These are phyloP conservation scores for Yamadazyma pseudoaaseri DNA, from an alignment of 1,139 yeast genomes.

Conservation along the genomic window DNA sequence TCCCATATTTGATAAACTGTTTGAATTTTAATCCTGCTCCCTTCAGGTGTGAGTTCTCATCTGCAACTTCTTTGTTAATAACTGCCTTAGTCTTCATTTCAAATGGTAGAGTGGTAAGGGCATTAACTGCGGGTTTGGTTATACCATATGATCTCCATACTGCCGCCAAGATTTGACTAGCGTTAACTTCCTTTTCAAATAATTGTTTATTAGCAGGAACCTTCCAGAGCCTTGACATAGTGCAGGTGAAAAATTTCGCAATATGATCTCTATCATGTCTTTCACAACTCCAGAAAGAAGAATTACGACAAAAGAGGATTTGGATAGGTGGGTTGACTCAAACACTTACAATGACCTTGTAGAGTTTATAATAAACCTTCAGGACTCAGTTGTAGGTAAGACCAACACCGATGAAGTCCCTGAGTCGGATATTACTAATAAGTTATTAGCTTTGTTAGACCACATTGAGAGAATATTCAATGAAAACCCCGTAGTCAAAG, in stretches of 20 bases:
- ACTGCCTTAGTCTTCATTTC: slow-evolving; percentile 28
- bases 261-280: neutral
- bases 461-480: slow-evolving; percentile 45
- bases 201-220: slow-evolving; percentile 2
- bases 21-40: slow-evolving; percentile 26
- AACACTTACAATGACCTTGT: slow-evolving; percentile 50
- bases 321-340: slow-evolving; percentile 61
- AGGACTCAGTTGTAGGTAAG: slow-evolving; percentile 67
- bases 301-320: slow-evolving; percentile 58
- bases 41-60: slow-evolving; percentile 18
- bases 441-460: slow-evolving; percentile 42
- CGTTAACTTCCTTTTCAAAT: neutral
- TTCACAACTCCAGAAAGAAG: slow-evolving; percentile 46
- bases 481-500: slow-evolving; percentile 65
- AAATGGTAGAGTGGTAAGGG: slow-evolving; percentile 41
- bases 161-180: slow-evolving; percentile 2
- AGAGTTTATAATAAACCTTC: slow-evolving; percentile 56
- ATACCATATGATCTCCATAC: slow-evolving; percentile 2
- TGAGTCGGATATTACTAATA: slow-evolving; percentile 27
- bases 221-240: slow-evolving; percentile 5
- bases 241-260: slow-evolving; percentile 1
- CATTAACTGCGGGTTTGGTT: slow-evolving; percentile 22
- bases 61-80: slow-evolving; percentile 27
- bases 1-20: slow-evolving; percentile 40
- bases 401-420: slow-evolving; percentile 45